phyloP scores from a whole-genome alignment of 192 early-diverging fungal genomes.

The Backusella macrospora region DNA sequence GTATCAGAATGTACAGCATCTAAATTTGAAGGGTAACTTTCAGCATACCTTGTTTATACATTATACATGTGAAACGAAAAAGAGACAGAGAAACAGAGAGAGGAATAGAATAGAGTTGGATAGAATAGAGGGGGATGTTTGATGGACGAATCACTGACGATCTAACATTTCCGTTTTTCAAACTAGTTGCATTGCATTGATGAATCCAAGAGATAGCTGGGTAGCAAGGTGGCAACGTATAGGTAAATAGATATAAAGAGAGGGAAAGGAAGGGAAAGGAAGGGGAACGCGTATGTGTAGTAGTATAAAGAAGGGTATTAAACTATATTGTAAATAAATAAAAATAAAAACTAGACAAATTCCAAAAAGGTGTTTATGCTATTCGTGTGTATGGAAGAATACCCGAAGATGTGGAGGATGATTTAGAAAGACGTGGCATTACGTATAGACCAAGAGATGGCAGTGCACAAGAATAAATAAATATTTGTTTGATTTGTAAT shows the following conservation, averaged over 20 bases:
- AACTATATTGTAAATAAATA: background rate
- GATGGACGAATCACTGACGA: background rate
- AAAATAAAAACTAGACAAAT: constrained; percentile 48
- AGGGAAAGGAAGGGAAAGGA: too few relatives aligned
- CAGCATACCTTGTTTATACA: background rate
- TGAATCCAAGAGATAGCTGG: constrained; percentile 78
- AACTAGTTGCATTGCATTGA: constrained; percentile 65
- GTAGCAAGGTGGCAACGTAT: constrained; percentile 74
- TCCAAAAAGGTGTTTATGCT: constrained; percentile 74
- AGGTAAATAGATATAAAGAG: constrained; percentile 40
- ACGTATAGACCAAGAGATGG: constrained; percentile 73
- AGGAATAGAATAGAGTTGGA: too few relatives aligned
- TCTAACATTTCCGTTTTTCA: background rate
- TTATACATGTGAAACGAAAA: background rate
- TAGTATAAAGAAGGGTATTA: background rate
- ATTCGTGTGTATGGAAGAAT: constrained; percentile 72
- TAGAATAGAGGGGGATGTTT: too few relatives aligned
- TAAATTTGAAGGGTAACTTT: constrained; percentile 71
- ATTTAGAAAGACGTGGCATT: constrained; percentile 67
- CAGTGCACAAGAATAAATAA: constrained; percentile 39
- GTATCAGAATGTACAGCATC: constrained; percentile 78
- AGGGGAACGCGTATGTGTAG: background rate
- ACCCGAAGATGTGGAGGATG: constrained; percentile 76
- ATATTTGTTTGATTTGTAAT: background rate
- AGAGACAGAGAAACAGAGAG: background rate